Conservation (phyloP, 164 flowering plant genomes). For the Cinnamomum micranthum region DNA sequence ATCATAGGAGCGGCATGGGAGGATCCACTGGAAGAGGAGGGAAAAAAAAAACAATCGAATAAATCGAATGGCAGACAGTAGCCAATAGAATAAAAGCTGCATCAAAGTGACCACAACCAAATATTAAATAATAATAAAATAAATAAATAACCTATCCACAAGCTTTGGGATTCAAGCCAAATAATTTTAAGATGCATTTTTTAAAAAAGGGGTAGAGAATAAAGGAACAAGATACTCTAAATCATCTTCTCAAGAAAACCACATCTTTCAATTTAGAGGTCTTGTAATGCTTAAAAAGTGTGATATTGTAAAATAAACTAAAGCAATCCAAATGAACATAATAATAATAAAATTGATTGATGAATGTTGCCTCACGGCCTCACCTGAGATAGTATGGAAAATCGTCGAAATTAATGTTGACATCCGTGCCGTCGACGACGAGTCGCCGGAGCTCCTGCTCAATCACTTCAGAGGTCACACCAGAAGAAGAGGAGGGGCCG, state of each 20-base stretch:
- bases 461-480: constrained; percentile 40
- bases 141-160: not conserved
- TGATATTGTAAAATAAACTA: not conserved
- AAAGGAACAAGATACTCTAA: not conserved
- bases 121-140: too few species aligned
- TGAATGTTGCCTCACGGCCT: not conserved
- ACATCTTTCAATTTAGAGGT: not conserved
- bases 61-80: not conserved
- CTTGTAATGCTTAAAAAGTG: not conserved
- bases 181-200: too few species aligned
- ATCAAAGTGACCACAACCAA: not conserved
- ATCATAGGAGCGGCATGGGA: too few species aligned
- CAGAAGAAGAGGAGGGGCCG: constrained; percentile 19
- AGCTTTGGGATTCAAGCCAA: too few species aligned
- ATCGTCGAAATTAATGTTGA: constrained; percentile 71
- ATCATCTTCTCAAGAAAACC: not conserved
- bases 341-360: too few species aligned
- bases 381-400: constrained; percentile 90
- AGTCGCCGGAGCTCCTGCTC: constrained; percentile 67
- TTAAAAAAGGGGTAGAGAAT: not conserved
- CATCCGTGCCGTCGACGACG: constrained; percentile 65
- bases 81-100: not conserved
- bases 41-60: too few species aligned
- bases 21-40: too few species aligned
- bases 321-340: not conserved